Evolutionary conservation across 306 rosid species (phyloP).

Genomic region (Quercus cerris): DNA sequence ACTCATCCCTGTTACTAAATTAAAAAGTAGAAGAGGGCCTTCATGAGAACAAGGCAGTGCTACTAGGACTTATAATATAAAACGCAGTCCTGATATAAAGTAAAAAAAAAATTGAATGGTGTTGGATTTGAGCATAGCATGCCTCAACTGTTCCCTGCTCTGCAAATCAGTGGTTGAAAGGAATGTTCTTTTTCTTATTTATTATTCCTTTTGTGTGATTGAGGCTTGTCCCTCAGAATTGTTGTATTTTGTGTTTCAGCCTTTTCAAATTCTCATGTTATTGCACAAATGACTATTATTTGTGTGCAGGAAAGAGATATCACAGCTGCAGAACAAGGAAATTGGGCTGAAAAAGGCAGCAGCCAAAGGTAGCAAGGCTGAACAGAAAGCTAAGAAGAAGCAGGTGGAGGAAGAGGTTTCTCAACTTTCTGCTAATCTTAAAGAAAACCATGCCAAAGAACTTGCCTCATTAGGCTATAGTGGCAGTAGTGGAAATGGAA

Average conservation of each 20-base stretch:
- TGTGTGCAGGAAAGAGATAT: slow-evolving; percentile 72
- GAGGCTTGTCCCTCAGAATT: not conserved
- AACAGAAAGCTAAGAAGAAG: slow-evolving; percentile 86
- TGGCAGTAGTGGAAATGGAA: slow-evolving; percentile 46
- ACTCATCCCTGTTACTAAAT: no score
- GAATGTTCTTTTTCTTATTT: not conserved
- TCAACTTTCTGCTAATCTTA: slow-evolving; percentile 64
- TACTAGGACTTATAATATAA: not conserved
- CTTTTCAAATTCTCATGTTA: slow-evolving; percentile 5
- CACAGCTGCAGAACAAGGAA: slow-evolving; percentile 79
- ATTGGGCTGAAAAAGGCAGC: slow-evolving; percentile 73
- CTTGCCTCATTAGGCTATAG: slow-evolving; percentile 68
- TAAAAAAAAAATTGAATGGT: not conserved
- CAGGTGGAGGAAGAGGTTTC: slow-evolving; percentile 94
- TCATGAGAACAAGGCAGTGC: no score
- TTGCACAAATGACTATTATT: not conserved
- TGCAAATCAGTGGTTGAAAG: not conserved
- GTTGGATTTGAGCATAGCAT: not conserved
- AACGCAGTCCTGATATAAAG: not conserved
- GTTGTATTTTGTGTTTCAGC: not conserved
- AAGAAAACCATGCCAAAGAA: slow-evolving; percentile 70
- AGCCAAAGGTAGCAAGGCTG: slow-evolving; percentile 96
- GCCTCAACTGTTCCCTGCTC: not conserved
- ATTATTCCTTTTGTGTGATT: not conserved
- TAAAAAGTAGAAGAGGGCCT: no score